Evolutionary conservation across 2,329 filamentous ascomycete species (phyloP).

Genomic region (Fusarium chaquense): DNA sequence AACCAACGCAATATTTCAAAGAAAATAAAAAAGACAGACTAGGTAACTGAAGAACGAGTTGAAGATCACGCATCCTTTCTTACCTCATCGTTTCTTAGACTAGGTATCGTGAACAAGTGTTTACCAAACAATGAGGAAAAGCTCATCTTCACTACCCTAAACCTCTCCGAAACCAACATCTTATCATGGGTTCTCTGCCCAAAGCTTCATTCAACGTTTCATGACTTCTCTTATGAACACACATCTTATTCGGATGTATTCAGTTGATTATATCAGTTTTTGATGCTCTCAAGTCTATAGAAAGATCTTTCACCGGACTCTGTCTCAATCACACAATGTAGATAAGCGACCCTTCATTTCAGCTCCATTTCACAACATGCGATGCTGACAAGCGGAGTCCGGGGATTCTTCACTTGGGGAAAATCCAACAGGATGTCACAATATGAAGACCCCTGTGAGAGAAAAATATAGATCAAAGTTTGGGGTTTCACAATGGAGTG

Average conservation of each 20-base stretch:
- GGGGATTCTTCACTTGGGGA: conserved; percentile 17
- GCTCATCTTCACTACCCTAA: neutral
- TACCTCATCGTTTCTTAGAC: no score
- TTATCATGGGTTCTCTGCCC: neutral
- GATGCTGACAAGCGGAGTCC: conserved; percentile 9
- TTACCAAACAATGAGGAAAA: no score
- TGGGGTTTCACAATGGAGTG: neutral
- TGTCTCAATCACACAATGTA: neutral
- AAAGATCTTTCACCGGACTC: neutral
- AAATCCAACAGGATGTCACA: conserved; percentile 8
- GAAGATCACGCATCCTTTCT: no score
- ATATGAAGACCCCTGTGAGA: neutral
- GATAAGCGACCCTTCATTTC: neutral
- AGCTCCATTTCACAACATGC: conserved; percentile 20
- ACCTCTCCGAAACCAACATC: neutral
- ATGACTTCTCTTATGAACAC: neutral
- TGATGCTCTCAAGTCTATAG: neutral
- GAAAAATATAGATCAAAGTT: neutral
- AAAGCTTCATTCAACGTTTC: neutral
- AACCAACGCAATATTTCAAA: no score
- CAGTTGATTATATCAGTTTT: neutral
- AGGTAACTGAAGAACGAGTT: no score
- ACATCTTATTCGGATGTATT: neutral
- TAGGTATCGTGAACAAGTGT: no score
- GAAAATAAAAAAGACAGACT: no score